These are phyloP conservation scores for Encephalitozoon intestinalis DNA, from an alignment of 371 early-diverging fungal species.

Conservation along the genomic window DNA sequence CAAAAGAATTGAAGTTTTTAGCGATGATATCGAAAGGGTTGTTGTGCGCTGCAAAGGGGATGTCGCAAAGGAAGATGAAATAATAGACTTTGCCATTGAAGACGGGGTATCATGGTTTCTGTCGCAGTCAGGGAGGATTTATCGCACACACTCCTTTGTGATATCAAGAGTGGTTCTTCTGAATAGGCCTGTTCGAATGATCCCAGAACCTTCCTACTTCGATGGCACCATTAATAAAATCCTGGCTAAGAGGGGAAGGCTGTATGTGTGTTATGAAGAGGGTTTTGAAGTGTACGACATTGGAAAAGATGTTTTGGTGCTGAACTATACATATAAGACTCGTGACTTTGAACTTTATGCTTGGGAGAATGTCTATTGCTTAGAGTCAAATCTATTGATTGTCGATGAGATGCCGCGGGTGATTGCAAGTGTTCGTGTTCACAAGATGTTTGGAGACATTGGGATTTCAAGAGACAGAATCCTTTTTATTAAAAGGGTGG, in stretches of 20 bases:
- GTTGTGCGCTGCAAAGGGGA: conserved; percentile 2
- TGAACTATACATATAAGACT: conserved; percentile 19
- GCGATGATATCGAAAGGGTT: background rate
- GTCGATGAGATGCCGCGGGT: background rate
- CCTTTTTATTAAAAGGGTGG: background rate
- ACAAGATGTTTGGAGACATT: conserved; percentile 5
- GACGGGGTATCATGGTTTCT: background rate
- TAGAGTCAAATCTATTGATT: background rate
- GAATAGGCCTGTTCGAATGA: background rate
- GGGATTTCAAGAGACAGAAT: background rate
- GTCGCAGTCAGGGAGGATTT: background rate
- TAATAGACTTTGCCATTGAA: background rate
- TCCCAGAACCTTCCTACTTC: background rate
- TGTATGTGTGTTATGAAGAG: conserved; percentile 10
- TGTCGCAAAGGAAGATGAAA: background rate
- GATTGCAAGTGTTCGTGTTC: background rate
- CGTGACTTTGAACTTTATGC: background rate
- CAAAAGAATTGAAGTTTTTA: background rate
- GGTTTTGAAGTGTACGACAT: conserved; percentile 17
- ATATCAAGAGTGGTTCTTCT: background rate
- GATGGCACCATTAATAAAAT: background rate
- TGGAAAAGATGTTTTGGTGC: background rate
- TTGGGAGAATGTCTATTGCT: background rate
- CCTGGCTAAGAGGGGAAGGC: background rate
- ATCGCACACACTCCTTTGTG: background rate